Evolutionary conservation across 139 green algal species (phyloP), one percentile per base, ranked within the genome.

Genomic region (Monoraphidium neglectum): DNA sequence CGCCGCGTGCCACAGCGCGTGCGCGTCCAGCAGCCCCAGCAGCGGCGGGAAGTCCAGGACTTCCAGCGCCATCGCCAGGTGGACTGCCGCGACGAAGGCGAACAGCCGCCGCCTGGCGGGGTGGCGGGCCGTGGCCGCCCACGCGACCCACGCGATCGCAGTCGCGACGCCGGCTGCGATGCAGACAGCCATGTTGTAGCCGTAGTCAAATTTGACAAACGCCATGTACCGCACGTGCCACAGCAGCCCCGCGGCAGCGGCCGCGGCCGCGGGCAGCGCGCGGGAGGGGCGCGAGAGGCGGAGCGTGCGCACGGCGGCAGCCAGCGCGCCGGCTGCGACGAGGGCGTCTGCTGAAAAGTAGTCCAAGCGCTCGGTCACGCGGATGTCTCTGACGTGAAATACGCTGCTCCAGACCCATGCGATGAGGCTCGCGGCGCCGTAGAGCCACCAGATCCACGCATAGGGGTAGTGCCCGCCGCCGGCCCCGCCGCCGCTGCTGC

Each of bases 171-270:
- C 92, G 36, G 83, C 56, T 13, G 47, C 76, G 1, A 97, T 65
- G 82, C 91, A 96, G 38, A 95, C 70, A 30, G 56, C 78, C 59
- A 98, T 89, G 77, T 97, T 96, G 61, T 77, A 89, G 5, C 92
- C 91, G 60, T 98, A 98, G 68, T 98, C 94, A 82, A 98, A 98
- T 61, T 92, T 88, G 1, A 97, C 73, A 0, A 80, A 36, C 18
- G 93, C 79, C 91, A 97, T 96, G 83, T 90, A 87, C 33, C 84
- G 69, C 32, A 93, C 69, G 72, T 97, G 93, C 13, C 24, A 63
- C 0, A 57, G 36, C 28, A 90, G 70, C 0, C 73, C 73, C 26
- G 56, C 24, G 6, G 59, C 57, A 18, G 68, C 37, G n/a, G 64
- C 63, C 5, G 12, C 35, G 16, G 59, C 64, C 28, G 65, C 40